Conservation (phyloP, 306 rosid genomes). For the Purshia tridentata region DNA sequence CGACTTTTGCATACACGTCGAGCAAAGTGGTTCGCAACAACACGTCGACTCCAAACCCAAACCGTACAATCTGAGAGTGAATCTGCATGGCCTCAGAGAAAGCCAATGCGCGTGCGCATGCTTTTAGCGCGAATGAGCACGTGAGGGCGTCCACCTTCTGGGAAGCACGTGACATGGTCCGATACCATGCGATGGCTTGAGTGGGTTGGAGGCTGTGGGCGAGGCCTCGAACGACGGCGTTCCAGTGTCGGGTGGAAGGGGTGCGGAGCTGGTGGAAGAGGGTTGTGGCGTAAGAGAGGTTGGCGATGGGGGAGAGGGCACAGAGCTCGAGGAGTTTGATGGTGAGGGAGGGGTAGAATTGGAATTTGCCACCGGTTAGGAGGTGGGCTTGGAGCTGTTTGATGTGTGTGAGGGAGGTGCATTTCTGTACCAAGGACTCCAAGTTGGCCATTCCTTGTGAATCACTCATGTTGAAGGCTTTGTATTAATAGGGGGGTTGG, state of each 20-base stretch:
- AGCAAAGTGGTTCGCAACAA: constrained; percentile 69
- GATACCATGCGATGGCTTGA: constrained; percentile 58
- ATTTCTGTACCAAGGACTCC: constrained; percentile 51
- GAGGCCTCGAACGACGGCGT: constrained; percentile 76
- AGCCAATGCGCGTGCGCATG: constrained; percentile 81
- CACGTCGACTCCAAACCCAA: constrained; percentile 55
- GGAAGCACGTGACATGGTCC: constrained; percentile 41
- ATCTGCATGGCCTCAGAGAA: constrained; percentile 53
- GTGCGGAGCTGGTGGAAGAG: constrained; percentile 48
- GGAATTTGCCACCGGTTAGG: constrained; percentile 58
- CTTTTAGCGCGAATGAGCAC: constrained; percentile 79
- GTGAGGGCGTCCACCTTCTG: constrained; percentile 66
- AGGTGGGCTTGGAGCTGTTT: constrained; percentile 77
- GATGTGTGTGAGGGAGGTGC: constrained; percentile 49
- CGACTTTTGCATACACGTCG: constrained; percentile 68
- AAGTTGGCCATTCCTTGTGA: constrained; percentile 41
- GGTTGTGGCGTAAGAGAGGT: constrained; percentile 51
- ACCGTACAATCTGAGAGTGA: constrained; percentile 62
- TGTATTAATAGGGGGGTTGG: too few relatives aligned
- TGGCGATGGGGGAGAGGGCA: constrained; percentile 55
- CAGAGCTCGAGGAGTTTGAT: constrained; percentile 69
- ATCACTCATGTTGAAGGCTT: too few relatives aligned
- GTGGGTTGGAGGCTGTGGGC: constrained; percentile 70
- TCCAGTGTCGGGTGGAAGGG: constrained; percentile 80
- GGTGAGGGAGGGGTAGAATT: constrained; percentile 50